Evolutionary conservation across 2,329 filamentous ascomycete species (phyloP).

Genomic region (Ceratocystis harringtonii): DNA sequence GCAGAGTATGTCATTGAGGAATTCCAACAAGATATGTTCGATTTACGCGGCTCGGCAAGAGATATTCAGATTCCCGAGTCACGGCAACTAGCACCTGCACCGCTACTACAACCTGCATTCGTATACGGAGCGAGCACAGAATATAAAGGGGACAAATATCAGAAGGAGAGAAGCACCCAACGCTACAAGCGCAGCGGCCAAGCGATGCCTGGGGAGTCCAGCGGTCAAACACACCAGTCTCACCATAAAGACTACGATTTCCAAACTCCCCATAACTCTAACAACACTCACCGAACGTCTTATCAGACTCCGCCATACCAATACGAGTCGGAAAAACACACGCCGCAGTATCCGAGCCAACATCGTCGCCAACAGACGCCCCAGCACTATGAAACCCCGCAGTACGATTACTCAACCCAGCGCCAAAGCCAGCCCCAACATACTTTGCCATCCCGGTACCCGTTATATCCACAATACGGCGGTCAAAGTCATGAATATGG

Average conservation of each 20-base stretch:
- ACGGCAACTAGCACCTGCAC: not conserved
- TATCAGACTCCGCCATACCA: not conserved
- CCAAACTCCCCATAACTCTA: not conserved
- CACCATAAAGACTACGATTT: not conserved
- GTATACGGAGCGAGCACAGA: not conserved
- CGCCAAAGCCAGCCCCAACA: not conserved
- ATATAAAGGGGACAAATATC: not conserved
- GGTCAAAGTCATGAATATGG: not conserved
- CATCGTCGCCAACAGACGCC: not conserved
- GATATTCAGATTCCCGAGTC: not conserved
- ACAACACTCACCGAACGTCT: not conserved
- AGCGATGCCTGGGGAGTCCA: not conserved
- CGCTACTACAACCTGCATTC: not conserved
- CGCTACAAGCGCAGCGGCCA: not conserved
- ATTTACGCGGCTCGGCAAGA: not conserved
- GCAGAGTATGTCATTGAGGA: conserved; percentile 15
- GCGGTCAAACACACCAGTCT: not conserved
- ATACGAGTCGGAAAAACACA: not conserved
- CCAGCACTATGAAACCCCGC: not conserved
- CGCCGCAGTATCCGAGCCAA: not conserved
- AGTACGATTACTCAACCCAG: not conserved
- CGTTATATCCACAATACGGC: not conserved
- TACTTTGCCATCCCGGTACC: not conserved
- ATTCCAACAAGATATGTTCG: conserved; percentile 13
- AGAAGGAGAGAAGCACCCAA: not conserved